Conservation (phyloP, 1,284 basidiomycete species). For the Rhodofomes roseus region DNA sequence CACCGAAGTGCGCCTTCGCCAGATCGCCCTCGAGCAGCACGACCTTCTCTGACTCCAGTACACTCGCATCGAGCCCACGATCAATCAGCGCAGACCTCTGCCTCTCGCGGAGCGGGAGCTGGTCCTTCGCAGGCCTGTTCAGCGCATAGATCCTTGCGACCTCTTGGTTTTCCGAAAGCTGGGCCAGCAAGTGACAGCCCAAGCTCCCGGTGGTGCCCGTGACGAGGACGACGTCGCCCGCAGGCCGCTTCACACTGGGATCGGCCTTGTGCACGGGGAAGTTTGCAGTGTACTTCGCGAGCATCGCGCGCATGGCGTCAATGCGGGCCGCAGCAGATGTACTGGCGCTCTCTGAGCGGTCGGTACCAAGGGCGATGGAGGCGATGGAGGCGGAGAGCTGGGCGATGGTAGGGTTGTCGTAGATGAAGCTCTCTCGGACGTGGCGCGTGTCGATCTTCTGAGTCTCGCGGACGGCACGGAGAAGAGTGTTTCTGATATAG, state of each 20-base stretch:
- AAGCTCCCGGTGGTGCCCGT: constrained; percentile 35
- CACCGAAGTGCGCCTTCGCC: constrained; percentile 17
- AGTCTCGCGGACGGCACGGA: constrained; percentile 29
- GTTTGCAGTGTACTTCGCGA: constrained; percentile 27
- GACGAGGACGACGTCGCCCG: constrained; percentile 21
- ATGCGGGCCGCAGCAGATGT: constrained; percentile 8
- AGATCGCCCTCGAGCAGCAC: constrained; percentile 27
- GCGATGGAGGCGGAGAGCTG: constrained; percentile 25
- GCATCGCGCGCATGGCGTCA: constrained; percentile 26
- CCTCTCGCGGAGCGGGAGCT: constrained; percentile 12
- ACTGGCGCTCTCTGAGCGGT: neutral
- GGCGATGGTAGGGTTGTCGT: constrained; percentile 31
- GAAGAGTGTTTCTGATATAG: constrained; percentile 37
- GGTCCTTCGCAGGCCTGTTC: constrained; percentile 20
- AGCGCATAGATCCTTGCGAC: constrained; percentile 29
- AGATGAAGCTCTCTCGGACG: constrained; percentile 30
- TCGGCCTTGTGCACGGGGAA: constrained; percentile 20
- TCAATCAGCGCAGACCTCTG: constrained; percentile 23
- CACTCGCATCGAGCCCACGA: constrained; percentile 21
- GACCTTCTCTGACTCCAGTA: constrained; percentile 23
- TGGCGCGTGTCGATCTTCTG: constrained; percentile 18
- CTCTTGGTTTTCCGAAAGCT: constrained; percentile 14
- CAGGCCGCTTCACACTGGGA: neutral
- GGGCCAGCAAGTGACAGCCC: constrained; percentile 26
- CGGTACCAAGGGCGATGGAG: constrained; percentile 1